phyloP scores from a whole-genome alignment of 352 stramenopile species.

The Pythium folliculosum region DNA sequence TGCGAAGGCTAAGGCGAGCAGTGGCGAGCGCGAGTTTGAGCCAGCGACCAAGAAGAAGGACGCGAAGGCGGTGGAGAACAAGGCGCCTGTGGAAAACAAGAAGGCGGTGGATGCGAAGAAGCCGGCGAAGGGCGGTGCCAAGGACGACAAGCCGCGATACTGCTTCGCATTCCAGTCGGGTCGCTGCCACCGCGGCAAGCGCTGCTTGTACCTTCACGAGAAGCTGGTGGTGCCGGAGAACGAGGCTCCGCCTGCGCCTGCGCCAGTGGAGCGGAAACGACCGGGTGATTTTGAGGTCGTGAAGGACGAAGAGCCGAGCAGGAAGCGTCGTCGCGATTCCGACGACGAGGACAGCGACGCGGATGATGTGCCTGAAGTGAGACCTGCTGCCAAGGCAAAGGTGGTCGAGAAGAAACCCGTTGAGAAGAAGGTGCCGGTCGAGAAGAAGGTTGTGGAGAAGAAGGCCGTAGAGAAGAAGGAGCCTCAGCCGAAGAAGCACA shows the following conservation, averaged over 20 bases:
- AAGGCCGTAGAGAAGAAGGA: conserved; percentile 8
- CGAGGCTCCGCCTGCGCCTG: conserved; percentile 3
- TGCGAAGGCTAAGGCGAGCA: neutral
- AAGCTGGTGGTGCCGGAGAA: conserved; percentile 36
- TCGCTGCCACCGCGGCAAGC: conserved; percentile 69
- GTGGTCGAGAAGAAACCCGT: conserved; percentile 34
- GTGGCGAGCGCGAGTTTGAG: conserved; percentile 3
- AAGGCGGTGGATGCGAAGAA: conserved; percentile 14
- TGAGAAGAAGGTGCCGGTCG: conserved; percentile 31
- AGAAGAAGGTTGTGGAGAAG: conserved; percentile 39
- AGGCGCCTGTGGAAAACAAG: neutral
- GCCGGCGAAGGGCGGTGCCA: conserved; percentile 7
- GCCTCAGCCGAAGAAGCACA: conserved; percentile 33
- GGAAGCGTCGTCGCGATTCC: conserved; percentile 20
- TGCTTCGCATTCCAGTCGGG: conserved; percentile 81
- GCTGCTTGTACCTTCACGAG: conserved; percentile 66
- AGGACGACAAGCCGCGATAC: conserved; percentile 48
- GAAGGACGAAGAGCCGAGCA: conserved; percentile 11
- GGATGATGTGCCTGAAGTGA: neutral
- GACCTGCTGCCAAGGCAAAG: conserved; percentile 2
- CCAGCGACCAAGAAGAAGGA: conserved; percentile 9
- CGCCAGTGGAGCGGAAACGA: conserved; percentile 16
- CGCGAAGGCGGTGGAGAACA: conserved; percentile 1
- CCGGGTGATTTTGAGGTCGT: conserved; percentile 28
- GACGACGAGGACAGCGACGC: conserved; percentile 15